Evolutionary conservation across 1,284 basidiomycete genomes (phyloP), one percentile per base, ranked within the genome.

Genomic region (Rhodotorula sp.): DNA sequence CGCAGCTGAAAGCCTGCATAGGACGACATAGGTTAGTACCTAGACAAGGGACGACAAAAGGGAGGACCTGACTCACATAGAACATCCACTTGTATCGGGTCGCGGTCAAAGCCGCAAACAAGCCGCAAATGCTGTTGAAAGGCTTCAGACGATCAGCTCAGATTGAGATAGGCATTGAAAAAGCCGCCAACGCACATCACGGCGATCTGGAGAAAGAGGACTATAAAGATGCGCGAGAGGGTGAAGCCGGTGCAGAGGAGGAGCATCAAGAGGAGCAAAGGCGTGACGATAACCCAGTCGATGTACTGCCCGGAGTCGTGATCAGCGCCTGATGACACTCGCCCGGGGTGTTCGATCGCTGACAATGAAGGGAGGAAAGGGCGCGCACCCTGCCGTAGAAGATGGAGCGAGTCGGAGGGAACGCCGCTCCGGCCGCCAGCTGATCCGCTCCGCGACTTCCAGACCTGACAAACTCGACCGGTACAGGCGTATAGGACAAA

Each of bases 201-300:
- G 46, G 62, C 33, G 10, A 57, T 7, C 62, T 83, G 82, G 77
- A 87, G 85, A 81, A 87, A 88, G 73, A 86, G 76, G 30, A 83
- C 81, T 33, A 82, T 77, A 78, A 88, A 82, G 74, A 87, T 84
- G 76, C 85, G 83, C 53, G 83, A 83, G 22, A 86, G 81, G 24
- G 86, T 83, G 61, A 87, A 79, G n/a, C 83, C 84, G 46, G 86
- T 85, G 53, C 83, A 80, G 68, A 87, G 81, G 30, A 86, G 80
- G 33, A 88, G 78, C 56, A 82, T 80, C 65, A 87, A 82, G 12
- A 88, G 80, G 14, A 87, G 77, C 17, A 86, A 78, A 2, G 87
- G 87, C 24, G 84, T 85, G 63, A 84, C 86, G 80, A 87, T 77
- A 60, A 72, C 75, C 84, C 85, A 86, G 74, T 84, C 84, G 75